These are phyloP conservation scores for Botrytis galanthina DNA, from an alignment of 2,329 filamentous ascomycete genomes.

Conservation along the genomic window DNA sequence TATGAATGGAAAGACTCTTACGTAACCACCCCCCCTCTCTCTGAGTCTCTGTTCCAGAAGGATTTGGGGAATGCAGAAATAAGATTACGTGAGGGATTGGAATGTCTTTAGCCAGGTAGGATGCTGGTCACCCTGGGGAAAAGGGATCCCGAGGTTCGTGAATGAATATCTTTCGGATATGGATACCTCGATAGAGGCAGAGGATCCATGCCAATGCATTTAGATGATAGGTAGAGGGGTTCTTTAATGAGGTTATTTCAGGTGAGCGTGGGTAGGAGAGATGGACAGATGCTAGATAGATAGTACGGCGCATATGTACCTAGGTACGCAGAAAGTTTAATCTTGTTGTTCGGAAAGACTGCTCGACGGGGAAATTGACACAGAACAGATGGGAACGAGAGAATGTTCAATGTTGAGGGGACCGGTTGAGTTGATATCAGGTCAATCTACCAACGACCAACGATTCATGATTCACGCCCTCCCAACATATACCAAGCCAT, in stretches of 20 bases:
- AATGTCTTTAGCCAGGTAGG: background rate
- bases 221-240: background rate
- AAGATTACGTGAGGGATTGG: background rate
- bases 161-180: background rate
- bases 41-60: constrained; percentile 2
- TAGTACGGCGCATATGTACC: background rate
- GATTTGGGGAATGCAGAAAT: constrained; percentile 5
- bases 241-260: constrained; percentile 4
- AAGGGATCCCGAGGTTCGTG: background rate
- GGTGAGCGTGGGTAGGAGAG: background rate
- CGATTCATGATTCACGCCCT: background rate
- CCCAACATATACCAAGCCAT: background rate
- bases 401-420: background rate
- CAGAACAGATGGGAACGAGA: background rate
- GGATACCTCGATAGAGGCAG: background rate
- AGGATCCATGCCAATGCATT: background rate
- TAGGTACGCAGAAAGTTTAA: background rate
- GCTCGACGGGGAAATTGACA: background rate
- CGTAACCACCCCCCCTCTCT: background rate
- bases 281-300: background rate
- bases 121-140: background rate
- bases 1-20: background rate
- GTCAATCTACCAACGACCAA: background rate
- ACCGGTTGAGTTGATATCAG: background rate
- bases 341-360: background rate